Percentiles rank a stretch among this genome's conserved stretches.
Evolutionary conservation across 2,329 filamentous ascomycete genomes (phyloP).

Genomic region (Ophiocordyceps camponoti-saundersi): DNA sequence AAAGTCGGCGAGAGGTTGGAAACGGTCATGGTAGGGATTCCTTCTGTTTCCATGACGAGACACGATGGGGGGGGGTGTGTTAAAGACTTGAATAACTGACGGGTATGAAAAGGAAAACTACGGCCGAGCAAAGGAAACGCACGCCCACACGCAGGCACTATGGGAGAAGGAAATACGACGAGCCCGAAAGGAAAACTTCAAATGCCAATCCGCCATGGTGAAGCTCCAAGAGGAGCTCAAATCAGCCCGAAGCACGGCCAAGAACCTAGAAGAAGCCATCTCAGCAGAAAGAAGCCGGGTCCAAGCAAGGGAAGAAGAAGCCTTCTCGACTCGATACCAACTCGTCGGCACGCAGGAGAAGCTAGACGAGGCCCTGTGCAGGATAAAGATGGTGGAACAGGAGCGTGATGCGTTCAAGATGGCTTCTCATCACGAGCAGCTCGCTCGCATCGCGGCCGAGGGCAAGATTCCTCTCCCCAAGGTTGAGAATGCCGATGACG

Average conservation of each 20-base stretch:
- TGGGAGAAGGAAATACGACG: constrained; percentile 62
- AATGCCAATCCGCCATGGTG: constrained; percentile 50
- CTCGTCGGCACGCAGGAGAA: constrained; percentile 50
- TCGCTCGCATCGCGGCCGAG: constrained; percentile 55
- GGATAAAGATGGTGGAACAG: constrained; percentile 48
- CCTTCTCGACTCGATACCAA: constrained; percentile 49
- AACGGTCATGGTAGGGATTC: constrained; percentile 45
- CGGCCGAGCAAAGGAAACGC: constrained; percentile 51
- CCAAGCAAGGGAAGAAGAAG: constrained; percentile 48
- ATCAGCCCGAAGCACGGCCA: constrained; percentile 34
- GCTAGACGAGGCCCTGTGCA: constrained; percentile 44
- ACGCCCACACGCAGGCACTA: constrained; percentile 45
- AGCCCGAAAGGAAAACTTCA: constrained; percentile 57
- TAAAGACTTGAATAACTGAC: not conserved
- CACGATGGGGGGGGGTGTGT: no score
- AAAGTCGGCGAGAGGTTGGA: constrained; percentile 51
- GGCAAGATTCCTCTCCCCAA: constrained; percentile 49
- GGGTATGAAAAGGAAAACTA: constrained; percentile 42
- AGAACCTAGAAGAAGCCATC: constrained; percentile 39
- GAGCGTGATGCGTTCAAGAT: constrained; percentile 61
- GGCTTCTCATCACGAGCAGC: constrained; percentile 55
- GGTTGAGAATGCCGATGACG: constrained; percentile 34
- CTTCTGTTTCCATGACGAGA: not conserved
- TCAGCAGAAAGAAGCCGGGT: constrained; percentile 46
- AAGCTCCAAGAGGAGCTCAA: constrained; percentile 64